These are phyloP conservation scores for Cornus suecica DNA, from an alignment of 148 eudicot species.

Conservation along the genomic window DNA sequence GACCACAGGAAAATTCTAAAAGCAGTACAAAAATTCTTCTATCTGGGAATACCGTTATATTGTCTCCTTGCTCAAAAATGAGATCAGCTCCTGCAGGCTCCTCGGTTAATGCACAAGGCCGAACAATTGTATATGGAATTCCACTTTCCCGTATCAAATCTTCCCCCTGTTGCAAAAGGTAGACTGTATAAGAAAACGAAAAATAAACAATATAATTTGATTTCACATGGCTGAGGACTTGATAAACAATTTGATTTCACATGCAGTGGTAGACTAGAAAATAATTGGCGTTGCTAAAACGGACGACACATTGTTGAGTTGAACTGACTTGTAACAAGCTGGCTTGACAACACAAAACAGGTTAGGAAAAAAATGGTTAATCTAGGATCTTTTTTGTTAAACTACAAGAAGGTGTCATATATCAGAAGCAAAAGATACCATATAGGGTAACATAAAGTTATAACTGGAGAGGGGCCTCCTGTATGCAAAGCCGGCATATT, in stretches of 20 bases:
- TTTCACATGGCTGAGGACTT: neutral
- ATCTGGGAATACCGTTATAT: conserved; percentile 55
- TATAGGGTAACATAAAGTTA: no score
- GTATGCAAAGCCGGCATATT: no score
- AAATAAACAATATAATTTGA: neutral
- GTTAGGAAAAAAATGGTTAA: neutral
- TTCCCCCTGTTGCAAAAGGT: conserved; percentile 65
- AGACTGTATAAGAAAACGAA: conserved; percentile 12
- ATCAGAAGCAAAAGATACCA: neutral
- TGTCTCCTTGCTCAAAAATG: conserved; percentile 95
- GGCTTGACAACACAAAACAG: neutral
- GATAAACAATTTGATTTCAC: neutral
- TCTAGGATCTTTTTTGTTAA: neutral
- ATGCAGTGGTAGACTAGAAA: neutral
- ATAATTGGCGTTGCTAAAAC: neutral
- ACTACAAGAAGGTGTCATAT: neutral
- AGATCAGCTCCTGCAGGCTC: conserved; percentile 99
- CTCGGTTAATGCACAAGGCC: conserved; percentile 97
- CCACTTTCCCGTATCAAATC: conserved; percentile 90
- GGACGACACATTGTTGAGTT: neutral
- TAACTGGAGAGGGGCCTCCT: no score
- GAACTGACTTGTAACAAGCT: neutral
- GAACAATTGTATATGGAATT: conserved; percentile 80
- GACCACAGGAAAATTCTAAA: neutral
- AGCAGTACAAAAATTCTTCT: neutral